Base-by-base conservation (phyloP, 257 asterid genomes). In the Gentiana dahurica region DNA sequence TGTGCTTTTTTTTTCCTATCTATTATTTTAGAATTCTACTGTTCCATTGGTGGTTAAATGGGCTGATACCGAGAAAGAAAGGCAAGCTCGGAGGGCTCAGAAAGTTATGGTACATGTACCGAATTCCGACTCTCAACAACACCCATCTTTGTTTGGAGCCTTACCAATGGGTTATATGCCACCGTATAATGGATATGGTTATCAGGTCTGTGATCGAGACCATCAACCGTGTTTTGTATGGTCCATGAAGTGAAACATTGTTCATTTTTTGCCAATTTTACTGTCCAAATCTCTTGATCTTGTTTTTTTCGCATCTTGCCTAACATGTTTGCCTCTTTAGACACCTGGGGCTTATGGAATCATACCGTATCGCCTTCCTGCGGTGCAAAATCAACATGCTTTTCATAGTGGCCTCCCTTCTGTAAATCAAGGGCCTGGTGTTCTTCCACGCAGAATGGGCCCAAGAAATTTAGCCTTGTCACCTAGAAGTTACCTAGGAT, bases 61-160 rank as follows among this genome's bases (percentile, higher is more conserved):
- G 99, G 98, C 98, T 60, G 98, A 92, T 79, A 92, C 99, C 58
- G 99, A 92, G 61, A 92, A 92, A 76, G 99, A 92, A 79, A 78
- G 97, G 62, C 88, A 76, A 64, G 80, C 97, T 48, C 79, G 97
- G 65, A 85, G 79, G 78, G 95, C 95, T 54, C 99, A 92, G 70
- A 90, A 84, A 72, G 81, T 93, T 62, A 71, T 84, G 62, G 78
- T 90, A 11, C 81, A 75, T 63, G 62, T 76, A 58, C 77, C 82
- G 72, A 78, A 61, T 72, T 50, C 86, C 1, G 93, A 85, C 52
- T 70, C 86, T 50, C 72, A 83, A 65, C 94, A 79, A 63, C 95
- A 80, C 63, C 83, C 91, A 46, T 76, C 96, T 46, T 32, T 88
- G 51, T 83, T 71, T 50, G 97, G 95, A 62, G 83, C 97, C 53